Evolutionary conservation across 495 filamentous ascomycete genomes (phyloP), one percentile per base, ranked within the genome.

Genomic region (Daldinia childiae): DNA sequence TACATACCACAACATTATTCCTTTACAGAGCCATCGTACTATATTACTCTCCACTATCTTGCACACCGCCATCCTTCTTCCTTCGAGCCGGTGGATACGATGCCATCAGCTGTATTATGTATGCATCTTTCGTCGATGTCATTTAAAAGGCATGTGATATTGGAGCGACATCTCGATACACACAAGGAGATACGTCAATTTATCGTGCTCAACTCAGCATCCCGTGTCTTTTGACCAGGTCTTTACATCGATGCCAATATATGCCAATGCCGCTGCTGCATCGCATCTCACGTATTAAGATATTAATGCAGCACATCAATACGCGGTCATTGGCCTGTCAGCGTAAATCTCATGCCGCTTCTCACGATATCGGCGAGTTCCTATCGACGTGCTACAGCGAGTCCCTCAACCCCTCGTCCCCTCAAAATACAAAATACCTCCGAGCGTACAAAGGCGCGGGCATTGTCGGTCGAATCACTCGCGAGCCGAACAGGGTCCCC

Each of bases 11-110:
- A 30, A 48, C 19, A 30, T 12, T 30, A 17, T 64, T 52, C 48
- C 38, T 62, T 61, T 58, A 57, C 34, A 63, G 59, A 51, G 45
- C 62, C 36, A 48, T 58, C 61, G 32, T 58, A 39, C 48, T 56
- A 56, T 61, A 64, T 71, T 65, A 26, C 67, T 72, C 74, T 63
- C 74, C 74, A 76, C 74, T 68, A 60, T 64, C 62, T 54, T 73
- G 68, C 74, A 74, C 74, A 76, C 74, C 74, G 74, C 74, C 72
- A 67, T 72, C 56, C 64, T 58, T 51, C 50, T 58, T 51, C 50
- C 48, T 29, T 61, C 61, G 58, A 58, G 32, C 52, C 64, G 34
- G 60, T 70, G 57, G 57, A 60, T 68, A 60, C 66, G 45, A 48
- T 60, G 58, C 62, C 60, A 69, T 62, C 56, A 70, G 34, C 43